Evolutionary conservation across 1,284 basidiomycete genomes (phyloP).

Genomic region (Farysia itapuensis): DNA sequence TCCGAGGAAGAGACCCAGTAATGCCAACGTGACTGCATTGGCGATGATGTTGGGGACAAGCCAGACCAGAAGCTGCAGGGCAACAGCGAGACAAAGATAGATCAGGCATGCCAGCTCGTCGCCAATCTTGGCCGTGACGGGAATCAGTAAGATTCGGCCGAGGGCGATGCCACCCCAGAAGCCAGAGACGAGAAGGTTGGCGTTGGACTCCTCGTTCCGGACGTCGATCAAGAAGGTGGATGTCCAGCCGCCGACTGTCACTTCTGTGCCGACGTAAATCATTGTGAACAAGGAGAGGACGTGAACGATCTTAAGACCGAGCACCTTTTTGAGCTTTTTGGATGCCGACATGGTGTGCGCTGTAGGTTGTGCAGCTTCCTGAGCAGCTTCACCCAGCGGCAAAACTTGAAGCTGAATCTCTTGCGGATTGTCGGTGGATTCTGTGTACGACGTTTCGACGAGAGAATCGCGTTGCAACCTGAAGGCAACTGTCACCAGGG

Average conservation of each 20-base stretch:
- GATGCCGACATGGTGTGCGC: slow-evolving; percentile 1
- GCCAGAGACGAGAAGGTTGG: slow-evolving; percentile 39
- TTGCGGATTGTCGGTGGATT: background rate
- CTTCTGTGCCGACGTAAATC: slow-evolving; percentile 42
- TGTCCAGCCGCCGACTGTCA: slow-evolving; percentile 43
- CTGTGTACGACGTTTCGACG: slow-evolving; percentile 2
- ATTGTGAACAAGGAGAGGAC: slow-evolving; percentile 30
- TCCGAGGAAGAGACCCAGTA: slow-evolving; percentile 38
- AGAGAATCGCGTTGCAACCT: slow-evolving; percentile 20
- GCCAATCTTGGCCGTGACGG: slow-evolving; percentile 28
- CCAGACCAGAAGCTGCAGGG: slow-evolving; percentile 39
- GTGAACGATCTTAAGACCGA: slow-evolving; percentile 8
- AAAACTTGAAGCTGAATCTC: too few relatives aligned
- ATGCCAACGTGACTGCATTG: slow-evolving; percentile 33
- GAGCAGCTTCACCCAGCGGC: too few relatives aligned
- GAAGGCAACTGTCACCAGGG: slow-evolving; percentile 23
- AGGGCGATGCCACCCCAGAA: slow-evolving; percentile 45
- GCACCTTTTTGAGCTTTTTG: slow-evolving; percentile 19
- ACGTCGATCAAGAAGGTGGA: slow-evolving; percentile 26
- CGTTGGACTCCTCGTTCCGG: slow-evolving; percentile 8
- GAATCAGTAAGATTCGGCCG: slow-evolving; percentile 40
- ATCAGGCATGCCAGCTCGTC: slow-evolving; percentile 31
- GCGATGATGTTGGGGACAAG: slow-evolving; percentile 36
- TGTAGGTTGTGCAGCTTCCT: background rate
- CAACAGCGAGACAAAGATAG: slow-evolving; percentile 33